A percentile compares a stretch with the other conserved stretches of the same genome.
Conservation (phyloP, 2,329 filamentous ascomycete genomes). For the Microdochium trichocladiopsis region DNA sequence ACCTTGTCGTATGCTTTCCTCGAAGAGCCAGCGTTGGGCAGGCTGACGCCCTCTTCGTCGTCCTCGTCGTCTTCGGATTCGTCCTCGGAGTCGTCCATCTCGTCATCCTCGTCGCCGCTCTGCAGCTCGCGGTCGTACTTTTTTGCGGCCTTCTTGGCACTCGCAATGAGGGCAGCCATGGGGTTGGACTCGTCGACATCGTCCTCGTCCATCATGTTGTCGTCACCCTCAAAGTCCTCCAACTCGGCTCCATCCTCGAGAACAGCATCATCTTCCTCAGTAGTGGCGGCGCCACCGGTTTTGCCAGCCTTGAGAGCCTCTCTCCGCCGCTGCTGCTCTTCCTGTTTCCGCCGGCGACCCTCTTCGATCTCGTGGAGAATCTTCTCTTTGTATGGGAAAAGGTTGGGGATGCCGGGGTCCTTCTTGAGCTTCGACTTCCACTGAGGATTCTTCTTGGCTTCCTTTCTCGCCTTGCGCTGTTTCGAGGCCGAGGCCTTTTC, state of each 20-base stretch:
- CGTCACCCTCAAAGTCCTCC: constrained; percentile 40
- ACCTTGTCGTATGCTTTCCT: constrained; percentile 90
- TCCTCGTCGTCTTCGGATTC: constrained; percentile 31
- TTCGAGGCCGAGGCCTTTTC: constrained; percentile 87
- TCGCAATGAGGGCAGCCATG: constrained; percentile 86
- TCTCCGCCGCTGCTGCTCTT: constrained; percentile 64
- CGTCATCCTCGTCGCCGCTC: constrained; percentile 53
- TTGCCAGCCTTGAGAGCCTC: constrained; percentile 65
- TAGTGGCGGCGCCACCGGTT: constrained; percentile 39
- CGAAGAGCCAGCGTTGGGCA: constrained; percentile 54
- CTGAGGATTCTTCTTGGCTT: constrained; percentile 93
- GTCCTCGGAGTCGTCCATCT: constrained; percentile 34
- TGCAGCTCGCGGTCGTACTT: constrained; percentile 63
- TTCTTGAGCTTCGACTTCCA: constrained; percentile 95
- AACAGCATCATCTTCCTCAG: constrained; percentile 37
- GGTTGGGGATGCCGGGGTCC: constrained; percentile 93
- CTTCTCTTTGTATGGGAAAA: constrained; percentile 97
- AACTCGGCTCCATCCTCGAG: constrained; percentile 37
- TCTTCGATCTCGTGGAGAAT: constrained; percentile 93
- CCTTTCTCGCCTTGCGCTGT: constrained; percentile 82
- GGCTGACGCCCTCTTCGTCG: constrained; percentile 38
- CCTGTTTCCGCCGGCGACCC: constrained; percentile 69
- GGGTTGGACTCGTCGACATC: constrained; percentile 68
- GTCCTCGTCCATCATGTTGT: constrained; percentile 47
- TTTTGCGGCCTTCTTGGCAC: constrained; percentile 69